Evolutionary conservation across 495 filamentous ascomycete genomes (phyloP).

Genomic region (Oidiodendron maius): DNA sequence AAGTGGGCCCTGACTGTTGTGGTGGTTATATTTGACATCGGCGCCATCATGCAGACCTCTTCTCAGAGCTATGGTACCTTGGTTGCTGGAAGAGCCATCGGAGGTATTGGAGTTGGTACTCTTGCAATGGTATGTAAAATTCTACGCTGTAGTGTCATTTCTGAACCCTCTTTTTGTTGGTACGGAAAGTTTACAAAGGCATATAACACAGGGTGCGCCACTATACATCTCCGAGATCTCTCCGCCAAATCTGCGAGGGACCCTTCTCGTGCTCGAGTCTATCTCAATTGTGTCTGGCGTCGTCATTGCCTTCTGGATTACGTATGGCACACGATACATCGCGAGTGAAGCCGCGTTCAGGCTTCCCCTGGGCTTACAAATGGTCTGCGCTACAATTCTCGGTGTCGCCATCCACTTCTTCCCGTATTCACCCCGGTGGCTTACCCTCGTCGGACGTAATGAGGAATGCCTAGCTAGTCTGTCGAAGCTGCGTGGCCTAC

Average conservation of each 20-base stretch:
- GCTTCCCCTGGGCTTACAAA: slow-evolving; percentile 19
- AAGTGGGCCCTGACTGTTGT: slow-evolving; percentile 52
- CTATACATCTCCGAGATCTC: slow-evolving; percentile 52
- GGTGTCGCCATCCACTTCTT: neutral
- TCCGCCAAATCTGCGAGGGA: slow-evolving; percentile 48
- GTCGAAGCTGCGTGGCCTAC: neutral
- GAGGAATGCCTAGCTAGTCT: neutral
- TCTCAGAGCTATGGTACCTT: slow-evolving; percentile 44
- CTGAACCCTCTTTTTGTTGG: too few relatives aligned
- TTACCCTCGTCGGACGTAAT: neutral
- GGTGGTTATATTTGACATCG: neutral
- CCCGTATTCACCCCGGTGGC: neutral
- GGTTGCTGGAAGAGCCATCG: slow-evolving; percentile 47
- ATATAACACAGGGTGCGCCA: slow-evolving; percentile 7
- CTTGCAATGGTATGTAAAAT: slow-evolving; percentile 14
- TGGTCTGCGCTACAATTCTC: neutral
- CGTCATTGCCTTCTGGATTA: slow-evolving; percentile 50
- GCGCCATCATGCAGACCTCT: neutral
- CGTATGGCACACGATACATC: slow-evolving; percentile 33
- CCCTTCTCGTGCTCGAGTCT: slow-evolving; percentile 46
- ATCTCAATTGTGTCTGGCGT: slow-evolving; percentile 48
- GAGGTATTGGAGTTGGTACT: slow-evolving; percentile 54
- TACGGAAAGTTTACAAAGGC: too few relatives aligned
- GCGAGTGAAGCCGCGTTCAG: slow-evolving; percentile 27
- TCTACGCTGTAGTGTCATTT: too few relatives aligned